phyloP scores from a whole-genome alignment of 257 asterid species.

The Catharanthus roseus region DNA sequence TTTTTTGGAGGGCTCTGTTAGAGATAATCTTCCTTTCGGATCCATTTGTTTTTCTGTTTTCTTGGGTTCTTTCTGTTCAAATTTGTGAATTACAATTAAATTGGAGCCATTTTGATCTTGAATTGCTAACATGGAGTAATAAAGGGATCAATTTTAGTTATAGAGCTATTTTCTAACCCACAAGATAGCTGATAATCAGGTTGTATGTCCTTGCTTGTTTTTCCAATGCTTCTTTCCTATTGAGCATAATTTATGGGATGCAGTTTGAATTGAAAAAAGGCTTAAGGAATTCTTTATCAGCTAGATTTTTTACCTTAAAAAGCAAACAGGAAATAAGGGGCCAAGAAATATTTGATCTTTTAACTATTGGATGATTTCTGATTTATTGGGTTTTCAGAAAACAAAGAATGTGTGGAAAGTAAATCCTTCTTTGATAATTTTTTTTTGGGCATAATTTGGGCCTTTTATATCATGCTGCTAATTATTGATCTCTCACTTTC shows the following conservation, averaged over 20 bases:
- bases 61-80: not conserved
- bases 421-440: not conserved
- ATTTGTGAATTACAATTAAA: not conserved
- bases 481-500: too few relatives aligned
- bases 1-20: not conserved
- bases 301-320: not conserved
- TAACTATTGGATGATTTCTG: not conserved
- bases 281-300: not conserved
- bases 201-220: not conserved
- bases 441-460: not conserved
- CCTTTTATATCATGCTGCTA: too few relatives aligned
- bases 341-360: not conserved
- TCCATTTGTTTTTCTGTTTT: conserved; percentile 4
- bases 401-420: not conserved
- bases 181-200: conserved; percentile 1
- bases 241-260: not conserved
- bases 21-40: conserved; percentile 8
- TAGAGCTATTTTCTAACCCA: not conserved
- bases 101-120: not conserved
- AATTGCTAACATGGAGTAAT: not conserved
- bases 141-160: not conserved
- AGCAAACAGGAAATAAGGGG: not conserved
- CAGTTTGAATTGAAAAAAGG: not conserved
- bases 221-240: too few relatives aligned
- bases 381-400: not conserved